A percentile compares a stretch with the other conserved stretches of the same genome.
phyloP scores from a whole-genome alignment of 768 basidiomycete genomes.

The Pleurotus tuoliensis region DNA sequence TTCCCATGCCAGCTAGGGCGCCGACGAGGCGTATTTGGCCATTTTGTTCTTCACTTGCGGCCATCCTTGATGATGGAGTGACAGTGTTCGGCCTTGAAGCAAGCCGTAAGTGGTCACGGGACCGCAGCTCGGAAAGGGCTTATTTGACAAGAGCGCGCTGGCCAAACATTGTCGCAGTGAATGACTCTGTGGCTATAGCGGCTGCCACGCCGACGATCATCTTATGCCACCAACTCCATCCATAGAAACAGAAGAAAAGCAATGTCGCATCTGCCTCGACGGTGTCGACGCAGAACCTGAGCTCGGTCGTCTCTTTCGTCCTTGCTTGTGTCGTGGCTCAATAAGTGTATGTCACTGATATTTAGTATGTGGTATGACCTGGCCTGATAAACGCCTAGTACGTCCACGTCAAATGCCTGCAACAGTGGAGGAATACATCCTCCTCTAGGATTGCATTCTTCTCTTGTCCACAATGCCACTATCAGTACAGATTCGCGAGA shows the following conservation, averaged over 20 bases:
- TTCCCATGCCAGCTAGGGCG: constrained; percentile 56
- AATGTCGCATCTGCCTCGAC: constrained; percentile 84
- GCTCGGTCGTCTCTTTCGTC: constrained; percentile 76
- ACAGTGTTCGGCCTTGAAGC: neutral
- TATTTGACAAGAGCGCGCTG: neutral
- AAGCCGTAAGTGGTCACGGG: neutral
- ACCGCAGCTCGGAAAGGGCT: neutral
- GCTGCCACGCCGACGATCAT: neutral
- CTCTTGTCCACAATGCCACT: constrained; percentile 76
- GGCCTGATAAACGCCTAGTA: constrained; percentile 37
- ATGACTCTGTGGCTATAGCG: no score
- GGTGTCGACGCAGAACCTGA: constrained; percentile 54
- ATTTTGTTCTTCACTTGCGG: constrained; percentile 11
- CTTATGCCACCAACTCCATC: neutral
- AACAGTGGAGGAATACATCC: constrained; percentile 68
- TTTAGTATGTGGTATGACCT: constrained; percentile 10
- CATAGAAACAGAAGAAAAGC: constrained; percentile 45
- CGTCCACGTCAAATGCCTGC: constrained; percentile 77
- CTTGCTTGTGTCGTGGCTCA: constrained; percentile 76
- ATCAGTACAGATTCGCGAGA: constrained; percentile 72
- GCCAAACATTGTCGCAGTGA: neutral
- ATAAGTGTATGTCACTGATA: constrained; percentile 46
- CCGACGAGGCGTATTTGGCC: constrained; percentile 49
- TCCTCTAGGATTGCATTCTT: constrained; percentile 67
- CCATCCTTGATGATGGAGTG: neutral